phyloP scores from a whole-genome alignment of 2,329 filamentous ascomycete genomes.

The Hymenotorrendiella dingleyae region DNA sequence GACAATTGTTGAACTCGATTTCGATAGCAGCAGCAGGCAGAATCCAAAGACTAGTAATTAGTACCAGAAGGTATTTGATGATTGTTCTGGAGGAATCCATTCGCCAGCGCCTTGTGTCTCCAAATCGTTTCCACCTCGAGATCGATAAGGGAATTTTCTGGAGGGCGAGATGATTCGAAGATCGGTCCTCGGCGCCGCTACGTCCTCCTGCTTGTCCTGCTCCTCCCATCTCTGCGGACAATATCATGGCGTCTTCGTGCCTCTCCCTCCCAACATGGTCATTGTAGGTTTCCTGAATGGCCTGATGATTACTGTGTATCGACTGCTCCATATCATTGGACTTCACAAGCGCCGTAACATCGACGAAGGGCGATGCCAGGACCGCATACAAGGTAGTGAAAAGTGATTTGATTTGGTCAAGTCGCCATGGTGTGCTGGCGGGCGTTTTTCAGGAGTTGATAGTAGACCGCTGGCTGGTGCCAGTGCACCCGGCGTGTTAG shows the following conservation, averaged over 20 bases:
- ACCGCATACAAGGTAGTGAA: slow-evolving; percentile 17
- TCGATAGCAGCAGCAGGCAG: slow-evolving; percentile 54
- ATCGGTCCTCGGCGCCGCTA: neutral
- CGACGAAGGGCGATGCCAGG: slow-evolving; percentile 15
- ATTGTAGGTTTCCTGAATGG: slow-evolving; percentile 17
- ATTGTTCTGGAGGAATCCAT: slow-evolving; percentile 14
- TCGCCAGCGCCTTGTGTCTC: no score
- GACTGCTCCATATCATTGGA: slow-evolving; percentile 26
- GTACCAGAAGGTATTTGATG: no score
- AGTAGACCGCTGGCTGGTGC: no score
- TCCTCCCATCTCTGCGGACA: slow-evolving; percentile 19
- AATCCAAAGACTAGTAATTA: slow-evolving; percentile 23
- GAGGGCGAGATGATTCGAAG: neutral
- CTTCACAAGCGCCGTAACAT: slow-evolving; percentile 19
- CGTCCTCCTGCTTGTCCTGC: slow-evolving; percentile 4
- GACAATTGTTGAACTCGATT: slow-evolving; percentile 79
- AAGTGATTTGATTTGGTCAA: slow-evolving; percentile 14
- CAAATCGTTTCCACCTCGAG: neutral
- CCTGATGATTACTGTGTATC: slow-evolving; percentile 16
- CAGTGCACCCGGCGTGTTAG: no score
- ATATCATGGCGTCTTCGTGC: slow-evolving; percentile 15
- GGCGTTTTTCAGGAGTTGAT: slow-evolving; percentile 5
- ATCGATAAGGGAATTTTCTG: neutral
- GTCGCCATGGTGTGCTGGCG: slow-evolving; percentile 23
- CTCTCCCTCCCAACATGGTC: slow-evolving; percentile 17